phyloP scores from a whole-genome alignment of 257 asterid species.

The Nicotiana obtusifolia region DNA sequence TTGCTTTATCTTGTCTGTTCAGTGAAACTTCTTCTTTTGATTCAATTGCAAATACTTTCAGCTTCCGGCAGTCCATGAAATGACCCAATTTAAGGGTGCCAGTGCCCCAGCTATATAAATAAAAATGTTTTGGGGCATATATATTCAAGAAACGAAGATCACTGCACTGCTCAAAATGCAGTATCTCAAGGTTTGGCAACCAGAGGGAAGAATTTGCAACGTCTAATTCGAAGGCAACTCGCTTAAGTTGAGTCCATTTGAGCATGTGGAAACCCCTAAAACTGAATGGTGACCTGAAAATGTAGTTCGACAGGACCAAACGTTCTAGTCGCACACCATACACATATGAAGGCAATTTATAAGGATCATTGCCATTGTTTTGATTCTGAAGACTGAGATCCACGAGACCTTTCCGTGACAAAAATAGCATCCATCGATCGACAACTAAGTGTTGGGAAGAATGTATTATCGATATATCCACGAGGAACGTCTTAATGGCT shows the following conservation, averaged over 20 bases:
- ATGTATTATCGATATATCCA: background rate
- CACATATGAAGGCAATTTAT: background rate
- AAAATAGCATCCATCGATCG: background rate
- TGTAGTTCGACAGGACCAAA: background rate
- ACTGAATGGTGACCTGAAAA: background rate
- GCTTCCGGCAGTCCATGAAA: background rate
- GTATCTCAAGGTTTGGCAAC: background rate
- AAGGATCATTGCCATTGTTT: background rate
- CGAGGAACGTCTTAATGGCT: background rate
- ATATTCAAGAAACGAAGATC: background rate
- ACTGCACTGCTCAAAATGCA: background rate
- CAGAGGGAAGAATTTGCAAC: background rate
- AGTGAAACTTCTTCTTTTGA: background rate
- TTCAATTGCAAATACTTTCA: background rate
- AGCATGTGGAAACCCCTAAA: background rate
- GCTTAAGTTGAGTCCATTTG: background rate
- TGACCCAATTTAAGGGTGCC: background rate
- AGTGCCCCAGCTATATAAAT: background rate
- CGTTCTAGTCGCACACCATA: background rate
- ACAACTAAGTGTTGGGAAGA: background rate
- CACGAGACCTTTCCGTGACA: background rate
- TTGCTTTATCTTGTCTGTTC: background rate
- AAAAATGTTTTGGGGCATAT: background rate
- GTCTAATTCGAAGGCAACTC: background rate
- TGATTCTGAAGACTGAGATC: background rate